phyloP scores from a whole-genome alignment of 192 early-diverging fungal genomes.

The Globomyces pollinis-pini region DNA sequence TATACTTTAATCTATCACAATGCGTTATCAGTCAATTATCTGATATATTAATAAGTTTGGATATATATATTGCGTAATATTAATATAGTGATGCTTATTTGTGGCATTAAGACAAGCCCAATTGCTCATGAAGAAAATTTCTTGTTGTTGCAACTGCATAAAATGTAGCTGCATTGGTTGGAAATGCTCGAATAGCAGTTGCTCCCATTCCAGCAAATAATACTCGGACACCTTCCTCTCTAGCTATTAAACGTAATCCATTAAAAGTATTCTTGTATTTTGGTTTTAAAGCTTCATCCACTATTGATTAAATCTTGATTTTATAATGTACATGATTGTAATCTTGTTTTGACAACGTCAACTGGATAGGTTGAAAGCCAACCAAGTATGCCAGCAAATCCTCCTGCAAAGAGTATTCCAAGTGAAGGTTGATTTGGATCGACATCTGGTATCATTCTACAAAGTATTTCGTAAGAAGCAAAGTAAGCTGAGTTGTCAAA shows the following conservation, averaged over 20 bases:
- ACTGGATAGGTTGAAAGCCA: constrained; percentile 44
- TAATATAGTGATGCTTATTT: too few species aligned
- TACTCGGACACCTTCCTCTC: constrained; percentile 27
- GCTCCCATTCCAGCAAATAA: constrained; percentile 37
- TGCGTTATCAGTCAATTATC: too few species aligned
- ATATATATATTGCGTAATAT: too few species aligned
- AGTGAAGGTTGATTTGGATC: constrained; percentile 21
- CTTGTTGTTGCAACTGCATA: constrained; percentile 20
- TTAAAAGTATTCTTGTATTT: constrained; percentile 15
- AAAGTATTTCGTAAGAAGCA: constrained; percentile 39
- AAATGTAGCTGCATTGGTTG: constrained; percentile 47
- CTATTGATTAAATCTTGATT: constrained; percentile 2
- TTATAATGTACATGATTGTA: constrained; percentile 23
- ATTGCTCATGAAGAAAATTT: constrained; percentile 2
- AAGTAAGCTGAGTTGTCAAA: too few species aligned
- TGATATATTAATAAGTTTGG: too few species aligned
- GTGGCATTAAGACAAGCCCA: too few species aligned
- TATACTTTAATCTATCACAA: too few species aligned
- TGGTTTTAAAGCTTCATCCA: constrained; percentile 9
- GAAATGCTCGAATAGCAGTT: constrained; percentile 40
- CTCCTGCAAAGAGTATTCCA: constrained; percentile 37
- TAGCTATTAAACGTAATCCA: constrained; percentile 15
- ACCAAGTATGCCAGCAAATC: constrained; percentile 36
- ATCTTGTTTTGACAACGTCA: constrained; percentile 44
- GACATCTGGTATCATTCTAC: constrained; percentile 17